Base-by-base conservation (phyloP, 176 grass and related monocot genomes). In the Rhynchospora breviuscula region DNA sequence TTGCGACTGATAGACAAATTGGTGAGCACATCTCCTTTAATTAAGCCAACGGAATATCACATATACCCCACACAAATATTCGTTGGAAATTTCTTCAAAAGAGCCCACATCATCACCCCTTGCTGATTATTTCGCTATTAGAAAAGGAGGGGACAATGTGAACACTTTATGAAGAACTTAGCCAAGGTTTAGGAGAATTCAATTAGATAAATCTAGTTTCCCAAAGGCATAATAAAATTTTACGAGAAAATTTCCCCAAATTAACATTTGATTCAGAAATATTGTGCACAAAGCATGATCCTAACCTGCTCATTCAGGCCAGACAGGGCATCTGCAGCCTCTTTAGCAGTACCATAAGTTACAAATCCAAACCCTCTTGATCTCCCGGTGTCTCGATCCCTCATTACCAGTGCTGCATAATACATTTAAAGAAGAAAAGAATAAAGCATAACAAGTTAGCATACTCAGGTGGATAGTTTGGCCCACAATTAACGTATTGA, bases 291-390 rank as follows among this genome's bases (percentile, higher is more conserved):
- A 53, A 47, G 17, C 45, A 58, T 58, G 18, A 76, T 75, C 8
- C 13, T 33, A 63, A 99, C 97, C 93, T 96, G 47, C 14, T 91
- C 93, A 5, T 99, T 91, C 97, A 99, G 95, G 85, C 6, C 6
- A 22, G 56, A 11, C 3, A 81, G 1, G 29, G 91, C 93, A 33
- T 23, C 6, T 6, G 85, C 78, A 12, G 97, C 97, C 12, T 52
- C 63, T 8, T 85, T 89, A 54, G 69, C 84, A 56, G 1, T 64
- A 6, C 22, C 19, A n/a, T 92, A 92, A 57, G 21, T 88, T 8
- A 93, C 86, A 72, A 99, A 99, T 31, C 97, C 97, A 87, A 99
- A 96, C 52, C 97, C 97, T 78, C 89, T 99, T 1, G 97, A 99
- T 85, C 18, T 94, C 83, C 97, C 97, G 52, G 84, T 66, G 0